Base-by-base conservation (phyloP, 805 yeast species). In the Kluyveromyces siamensis region DNA sequence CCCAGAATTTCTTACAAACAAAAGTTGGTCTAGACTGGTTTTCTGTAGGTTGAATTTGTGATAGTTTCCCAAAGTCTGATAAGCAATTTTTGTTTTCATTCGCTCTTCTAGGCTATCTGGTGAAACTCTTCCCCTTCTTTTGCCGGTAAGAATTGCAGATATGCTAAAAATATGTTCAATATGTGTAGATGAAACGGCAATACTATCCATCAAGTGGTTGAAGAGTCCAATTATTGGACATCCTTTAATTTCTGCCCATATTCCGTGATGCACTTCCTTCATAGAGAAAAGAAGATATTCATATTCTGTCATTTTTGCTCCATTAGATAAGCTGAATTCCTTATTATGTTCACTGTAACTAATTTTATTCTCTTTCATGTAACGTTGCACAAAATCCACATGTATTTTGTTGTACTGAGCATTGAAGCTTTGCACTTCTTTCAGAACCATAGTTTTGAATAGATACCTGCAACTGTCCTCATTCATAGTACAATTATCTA, bases 131-230 rank as follows among this genome's bases (percentile, higher is more conserved):
- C 45, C 45, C 33, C 45, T 43, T 33, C 45, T 16, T 19, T 43
- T 43, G 36, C 27, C 36, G 18, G 45, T 36, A 8, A 43, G 39
- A 16, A 43, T 43, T 10, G 45, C 35, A n/a, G 45, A 43, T 43
- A 43, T 43, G 27, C 45, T 43, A n/a, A 43, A 43, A 2, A 43
- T 43, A 21, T 43, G 45, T 33, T 43, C 45, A 27, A 43, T 43
- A 19, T 43, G 45, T 10, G 45, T 43, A n/a, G 45, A 43, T 14
- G 45, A 43, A 19, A 43, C 45, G 8, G 45, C 39, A 43, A 43
- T 43, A 27, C 45, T 35, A 27, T 43, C 45, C 39, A 33, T 43
- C 33, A 43, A 19, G 4, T 35, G 45, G 16, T 43, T 43, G 39
- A 43, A 43, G 8, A 43, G 18, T 2, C 39, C 8, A 8, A 43